Evolutionary conservation across 768 basidiomycete genomes (phyloP).

Genomic region (Inosperma sp.): DNA sequence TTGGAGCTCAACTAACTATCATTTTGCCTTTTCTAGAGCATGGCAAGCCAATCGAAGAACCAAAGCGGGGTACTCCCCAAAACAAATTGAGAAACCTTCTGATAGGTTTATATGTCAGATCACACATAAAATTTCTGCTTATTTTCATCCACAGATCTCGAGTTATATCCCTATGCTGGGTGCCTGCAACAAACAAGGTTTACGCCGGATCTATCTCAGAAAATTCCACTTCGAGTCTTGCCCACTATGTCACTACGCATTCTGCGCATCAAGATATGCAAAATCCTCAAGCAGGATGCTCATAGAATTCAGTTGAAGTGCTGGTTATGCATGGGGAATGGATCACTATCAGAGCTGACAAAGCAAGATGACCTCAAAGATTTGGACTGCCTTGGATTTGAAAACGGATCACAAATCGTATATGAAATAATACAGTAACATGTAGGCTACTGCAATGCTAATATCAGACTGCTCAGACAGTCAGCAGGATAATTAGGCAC

Average conservation of each 20-base stretch:
- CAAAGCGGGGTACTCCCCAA: slow-evolving; percentile 25
- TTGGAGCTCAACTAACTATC: slow-evolving; percentile 4
- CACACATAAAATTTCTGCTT: background rate
- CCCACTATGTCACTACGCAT: slow-evolving; percentile 63
- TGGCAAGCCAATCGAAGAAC: slow-evolving; percentile 44
- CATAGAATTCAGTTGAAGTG: slow-evolving; percentile 37
- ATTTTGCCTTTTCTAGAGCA: slow-evolving; percentile 41
- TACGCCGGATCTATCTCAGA: slow-evolving; percentile 18
- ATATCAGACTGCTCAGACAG: background rate
- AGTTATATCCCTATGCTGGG: slow-evolving; percentile 20
- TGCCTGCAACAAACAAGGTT: slow-evolving; percentile 10
- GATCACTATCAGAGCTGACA: slow-evolving; percentile 42
- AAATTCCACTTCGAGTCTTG: slow-evolving; percentile 47
- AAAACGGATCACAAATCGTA: slow-evolving; percentile 44
- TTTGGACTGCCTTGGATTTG: slow-evolving; percentile 70
- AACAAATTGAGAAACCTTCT: slow-evolving; percentile 58
- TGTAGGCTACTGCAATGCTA: background rate
- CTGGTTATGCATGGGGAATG: slow-evolving; percentile 55
- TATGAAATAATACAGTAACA: slow-evolving; percentile 26
- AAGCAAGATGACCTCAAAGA: slow-evolving; percentile 46
- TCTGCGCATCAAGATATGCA: slow-evolving; percentile 63
- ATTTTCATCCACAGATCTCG: slow-evolving; percentile 16
- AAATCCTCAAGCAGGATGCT: slow-evolving; percentile 35
- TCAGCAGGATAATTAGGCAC: too few relatives aligned
- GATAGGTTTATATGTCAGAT: slow-evolving; percentile 44